phyloP scores from a whole-genome alignment of 257 asterid genomes.

The Mentha longifolia region DNA sequence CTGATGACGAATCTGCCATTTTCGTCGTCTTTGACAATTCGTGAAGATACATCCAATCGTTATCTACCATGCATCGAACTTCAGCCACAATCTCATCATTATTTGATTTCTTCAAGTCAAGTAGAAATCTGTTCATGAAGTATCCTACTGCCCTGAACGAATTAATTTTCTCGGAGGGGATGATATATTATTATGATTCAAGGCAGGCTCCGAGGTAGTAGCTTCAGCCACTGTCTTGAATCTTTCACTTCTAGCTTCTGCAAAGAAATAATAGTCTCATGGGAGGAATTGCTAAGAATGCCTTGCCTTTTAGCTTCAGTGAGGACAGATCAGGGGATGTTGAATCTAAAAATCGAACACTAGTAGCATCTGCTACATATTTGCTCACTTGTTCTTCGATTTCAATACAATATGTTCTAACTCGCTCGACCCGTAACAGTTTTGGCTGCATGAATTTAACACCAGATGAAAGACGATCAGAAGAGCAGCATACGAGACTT shows the following conservation, averaged over 20 bases:
- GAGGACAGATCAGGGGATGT: slow-evolving; percentile 59
- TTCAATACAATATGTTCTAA: slow-evolving; percentile 51
- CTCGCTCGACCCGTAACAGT: slow-evolving; percentile 40
- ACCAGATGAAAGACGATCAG: slow-evolving; percentile 49
- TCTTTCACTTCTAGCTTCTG: slow-evolving; percentile 60
- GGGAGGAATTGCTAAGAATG: slow-evolving; percentile 63
- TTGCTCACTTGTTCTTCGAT: slow-evolving; percentile 44
- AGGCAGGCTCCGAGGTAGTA: slow-evolving; percentile 27
- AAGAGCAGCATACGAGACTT: slow-evolving; percentile 65
- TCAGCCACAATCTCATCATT: slow-evolving; percentile 16
- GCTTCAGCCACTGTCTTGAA: slow-evolving; percentile 51
- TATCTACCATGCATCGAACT: slow-evolving; percentile 71
- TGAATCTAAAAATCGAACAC: slow-evolving; percentile 47
- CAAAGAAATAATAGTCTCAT: slow-evolving; percentile 54
- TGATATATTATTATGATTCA: slow-evolving; percentile 33
- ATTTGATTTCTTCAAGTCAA: slow-evolving; percentile 52
- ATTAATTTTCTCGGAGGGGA: slow-evolving; percentile 36
- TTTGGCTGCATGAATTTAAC: slow-evolving; percentile 42
- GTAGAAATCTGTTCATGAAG: slow-evolving; percentile 77
- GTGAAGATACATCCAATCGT: slow-evolving; percentile 80
- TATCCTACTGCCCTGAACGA: slow-evolving; percentile 62
- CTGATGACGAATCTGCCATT: slow-evolving; percentile 27
- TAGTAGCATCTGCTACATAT: slow-evolving; percentile 37
- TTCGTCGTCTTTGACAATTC: slow-evolving; percentile 44
- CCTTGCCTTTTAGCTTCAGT: slow-evolving; percentile 64